phyloP scores from a whole-genome alignment of 257 asterid genomes.

The Solanum chaucha region DNA sequence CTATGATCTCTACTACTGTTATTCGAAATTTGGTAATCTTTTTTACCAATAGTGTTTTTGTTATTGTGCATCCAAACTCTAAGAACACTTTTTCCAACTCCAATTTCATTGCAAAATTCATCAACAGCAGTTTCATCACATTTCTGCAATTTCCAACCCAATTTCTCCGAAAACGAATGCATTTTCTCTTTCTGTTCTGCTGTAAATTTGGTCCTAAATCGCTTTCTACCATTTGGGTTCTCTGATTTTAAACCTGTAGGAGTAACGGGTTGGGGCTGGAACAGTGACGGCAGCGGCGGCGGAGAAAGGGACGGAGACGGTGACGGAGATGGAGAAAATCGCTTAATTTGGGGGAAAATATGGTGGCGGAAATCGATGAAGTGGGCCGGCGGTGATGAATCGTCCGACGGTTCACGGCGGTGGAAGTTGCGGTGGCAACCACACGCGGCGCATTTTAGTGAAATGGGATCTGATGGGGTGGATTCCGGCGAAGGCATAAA shows the following conservation, averaged over 20 bases:
- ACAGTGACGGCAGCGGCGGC: background rate
- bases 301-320: background rate
- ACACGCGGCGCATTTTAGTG: slow-evolving; percentile 15
- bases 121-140: slow-evolving; percentile 4
- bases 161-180: slow-evolving; percentile 5
- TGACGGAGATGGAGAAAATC: background rate
- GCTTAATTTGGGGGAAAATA: background rate
- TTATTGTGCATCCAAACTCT: slow-evolving; percentile 48
- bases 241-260: background rate
- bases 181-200: slow-evolving; percentile 12
- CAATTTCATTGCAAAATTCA: slow-evolving; percentile 24
- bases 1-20: background rate
- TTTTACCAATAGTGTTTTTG: slow-evolving; percentile 15
- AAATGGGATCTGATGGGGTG: slow-evolving; percentile 2
- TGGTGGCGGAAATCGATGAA: slow-evolving; percentile 8
- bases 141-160: slow-evolving; percentile 17
- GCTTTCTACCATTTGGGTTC: slow-evolving; percentile 1
- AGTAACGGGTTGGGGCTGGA: background rate
- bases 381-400: background rate
- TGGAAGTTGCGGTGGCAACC: slow-evolving; percentile 27
- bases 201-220: slow-evolving; percentile 15
- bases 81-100: slow-evolving; percentile 19
- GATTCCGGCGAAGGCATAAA: slow-evolving; percentile 10
- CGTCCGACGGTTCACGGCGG: slow-evolving; percentile 9
- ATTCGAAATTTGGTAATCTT: background rate